A percentile compares a stretch with the other conserved stretches of the same genome.
These are phyloP conservation scores for Aureobasidium mangrovei DNA, from an alignment of 2,329 filamentous ascomycete genomes.

Conservation along the genomic window DNA sequence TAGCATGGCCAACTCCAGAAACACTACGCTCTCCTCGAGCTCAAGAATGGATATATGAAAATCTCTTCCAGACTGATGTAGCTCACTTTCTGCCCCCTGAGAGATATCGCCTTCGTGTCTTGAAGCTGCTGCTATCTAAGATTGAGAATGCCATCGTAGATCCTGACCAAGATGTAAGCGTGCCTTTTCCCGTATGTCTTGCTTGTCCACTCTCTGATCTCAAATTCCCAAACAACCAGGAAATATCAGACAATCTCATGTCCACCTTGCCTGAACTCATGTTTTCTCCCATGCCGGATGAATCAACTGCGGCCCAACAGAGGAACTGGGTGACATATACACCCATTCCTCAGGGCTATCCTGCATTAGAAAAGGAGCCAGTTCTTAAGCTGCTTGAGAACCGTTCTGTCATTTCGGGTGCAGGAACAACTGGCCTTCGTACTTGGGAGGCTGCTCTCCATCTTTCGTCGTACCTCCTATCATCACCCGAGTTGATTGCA, in stretches of 20 bases:
- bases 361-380: conserved; percentile 20
- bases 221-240: conserved; percentile 43
- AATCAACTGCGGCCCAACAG: conserved; percentile 58
- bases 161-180: conserved; percentile 78
- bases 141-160: conserved; percentile 70
- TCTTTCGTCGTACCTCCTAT: conserved; percentile 58
- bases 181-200: conserved; percentile 17
- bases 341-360: conserved; percentile 24
- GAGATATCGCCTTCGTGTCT: conserved; percentile 59
- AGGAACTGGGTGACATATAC: conserved; percentile 68
- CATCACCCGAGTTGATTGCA: conserved; percentile 25
- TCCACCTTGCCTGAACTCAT: conserved; percentile 57
- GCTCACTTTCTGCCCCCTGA: conserved; percentile 53
- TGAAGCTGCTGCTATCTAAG: conserved; percentile 62
- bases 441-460: conserved; percentile 78
- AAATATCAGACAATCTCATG: conserved; percentile 75
- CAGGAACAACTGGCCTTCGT: conserved; percentile 64
- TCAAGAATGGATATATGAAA: conserved; percentile 58
- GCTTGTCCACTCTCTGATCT: conserved; percentile 21
- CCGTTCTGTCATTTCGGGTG: conserved; percentile 57
- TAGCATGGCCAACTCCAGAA: conserved; percentile 54
- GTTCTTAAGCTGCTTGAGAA: conserved; percentile 59
- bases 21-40: conserved; percentile 51
- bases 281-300: conserved; percentile 52
- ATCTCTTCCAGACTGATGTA: conserved; percentile 54